Base-by-base conservation (phyloP, 805 yeast species). In the Ogataea henricii region DNA sequence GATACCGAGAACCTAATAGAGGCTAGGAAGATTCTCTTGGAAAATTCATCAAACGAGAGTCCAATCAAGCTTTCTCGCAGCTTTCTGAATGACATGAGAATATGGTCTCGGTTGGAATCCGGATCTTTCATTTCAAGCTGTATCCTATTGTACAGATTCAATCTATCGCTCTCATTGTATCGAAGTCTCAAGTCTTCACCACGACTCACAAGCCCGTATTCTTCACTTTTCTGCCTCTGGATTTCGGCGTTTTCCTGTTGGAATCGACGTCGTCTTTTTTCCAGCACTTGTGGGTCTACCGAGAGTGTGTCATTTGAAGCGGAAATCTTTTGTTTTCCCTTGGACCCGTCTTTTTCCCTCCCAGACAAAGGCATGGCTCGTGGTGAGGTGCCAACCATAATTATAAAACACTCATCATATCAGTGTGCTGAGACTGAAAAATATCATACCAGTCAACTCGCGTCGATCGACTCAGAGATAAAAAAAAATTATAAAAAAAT, bases 201-300 rank as follows among this genome's bases (percentile, higher is more conserved):
- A 47, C 89, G 66, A 52, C 88, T 83, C 6, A 82, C 63, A 42
- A 80, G 66, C 0, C 88, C 87, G 51, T 72, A 79, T 6, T 68
- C 73, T 2, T 53, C 44, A 13, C 60, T 57, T 23, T 54, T 55
- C 2, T 47, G 33, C 21, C 55, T 35, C 44, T 51, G 52, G 16
- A 51, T 53, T 3, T 34, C 29, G 12, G 49, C 43, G 6, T 60
- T 57, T 4, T 66, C 62, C 0, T 49, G 49, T 5, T 54, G 59
- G 47, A 77, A 76, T 48, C 73, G 62, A 10, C 55, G 55, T 42
- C 56, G 57, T 40, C 79, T 62, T 48, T 55, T 63, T 40, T 51
- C 58, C 25, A 59, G 41, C 3, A 37, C 32, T 1, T 51, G 51
- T n/a, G 46, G 33, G 22, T 47, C 37, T 20, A 21, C 17, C 35